Conservation (phyloP, 2,329 filamentous ascomycete species). For the Sarocladium brachiariae region DNA sequence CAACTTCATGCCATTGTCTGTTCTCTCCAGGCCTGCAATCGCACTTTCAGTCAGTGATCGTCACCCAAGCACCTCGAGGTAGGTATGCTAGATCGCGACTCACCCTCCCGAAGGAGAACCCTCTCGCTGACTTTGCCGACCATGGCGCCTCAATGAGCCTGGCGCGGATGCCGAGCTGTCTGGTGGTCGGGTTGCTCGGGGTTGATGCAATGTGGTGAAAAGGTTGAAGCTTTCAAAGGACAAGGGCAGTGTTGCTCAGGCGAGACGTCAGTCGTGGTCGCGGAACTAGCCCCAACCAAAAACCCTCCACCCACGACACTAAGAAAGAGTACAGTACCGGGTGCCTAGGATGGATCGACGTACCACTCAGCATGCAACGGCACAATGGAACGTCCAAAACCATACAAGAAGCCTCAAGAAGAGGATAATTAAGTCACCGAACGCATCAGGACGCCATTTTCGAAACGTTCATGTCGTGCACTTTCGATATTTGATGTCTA, state of each 20-base stretch:
- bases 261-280: not conserved
- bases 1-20: constrained; percentile 96
- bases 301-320: no score
- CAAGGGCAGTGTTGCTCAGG: not conserved
- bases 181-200: not conserved
- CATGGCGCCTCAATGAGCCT: constrained; percentile 32
- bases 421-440: no score
- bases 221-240: constrained; percentile 2
- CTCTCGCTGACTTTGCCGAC: constrained; percentile 60
- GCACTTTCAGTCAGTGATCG: not conserved
- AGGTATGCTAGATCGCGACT: constrained; percentile 20
- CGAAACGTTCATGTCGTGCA: no score
- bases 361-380: no score
- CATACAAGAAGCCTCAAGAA: no score
- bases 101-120: constrained; percentile 57
- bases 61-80: constrained; percentile 4
- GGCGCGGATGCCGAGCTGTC: constrained; percentile 8
- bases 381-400: no score
- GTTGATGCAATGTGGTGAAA: not conserved
- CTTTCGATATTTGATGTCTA: no score
- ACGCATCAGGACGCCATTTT: no score
- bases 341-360: no score
- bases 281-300: no score
- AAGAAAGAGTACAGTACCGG: no score
- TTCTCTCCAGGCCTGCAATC: constrained; percentile 75